Evolutionary conservation across 176 grass and related monocot species (phyloP).

Genomic region (Juncus effusus): DNA sequence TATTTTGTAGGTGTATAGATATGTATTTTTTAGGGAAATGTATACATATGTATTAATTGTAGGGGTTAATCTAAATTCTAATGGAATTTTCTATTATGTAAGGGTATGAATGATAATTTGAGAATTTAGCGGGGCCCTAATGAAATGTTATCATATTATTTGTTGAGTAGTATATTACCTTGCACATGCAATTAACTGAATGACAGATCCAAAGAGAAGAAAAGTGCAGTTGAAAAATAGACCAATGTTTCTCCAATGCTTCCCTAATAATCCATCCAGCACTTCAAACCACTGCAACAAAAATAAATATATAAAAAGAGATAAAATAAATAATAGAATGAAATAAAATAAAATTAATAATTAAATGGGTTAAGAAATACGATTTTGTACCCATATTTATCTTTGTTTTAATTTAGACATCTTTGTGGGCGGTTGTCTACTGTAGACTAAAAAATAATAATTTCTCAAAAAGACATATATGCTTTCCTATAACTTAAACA

Average conservation of each 20-base stretch:
- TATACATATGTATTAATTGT: too few species aligned
- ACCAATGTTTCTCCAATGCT: slow-evolving; percentile 80
- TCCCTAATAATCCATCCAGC: slow-evolving; percentile 71
- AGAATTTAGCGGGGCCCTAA: neutral
- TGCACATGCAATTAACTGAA: slow-evolving; percentile 94
- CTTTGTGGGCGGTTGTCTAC: too few species aligned
- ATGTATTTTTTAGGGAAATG: too few species aligned
- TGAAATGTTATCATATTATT: too few species aligned
- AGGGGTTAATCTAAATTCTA: too few species aligned
- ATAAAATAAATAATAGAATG: slow-evolving; percentile 8
- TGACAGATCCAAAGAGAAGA: slow-evolving; percentile 97
- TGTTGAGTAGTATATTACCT: slow-evolving; percentile 38
- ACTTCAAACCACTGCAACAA: slow-evolving; percentile 89
- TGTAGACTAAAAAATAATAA: too few species aligned
- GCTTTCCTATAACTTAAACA: neutral
- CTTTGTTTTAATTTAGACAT: too few species aligned
- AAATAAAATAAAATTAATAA: slow-evolving; percentile 5
- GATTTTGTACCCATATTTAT: neutral
- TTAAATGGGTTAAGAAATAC: neutral
- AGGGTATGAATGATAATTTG: neutral
- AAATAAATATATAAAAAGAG: neutral
- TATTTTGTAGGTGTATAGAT: too few species aligned
- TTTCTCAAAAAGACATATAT: neutral
- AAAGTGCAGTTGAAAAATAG: slow-evolving; percentile 98
- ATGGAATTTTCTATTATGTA: too few species aligned